Conservation (phyloP, 768 basidiomycete genomes). For the Crepidotus variabilis region DNA sequence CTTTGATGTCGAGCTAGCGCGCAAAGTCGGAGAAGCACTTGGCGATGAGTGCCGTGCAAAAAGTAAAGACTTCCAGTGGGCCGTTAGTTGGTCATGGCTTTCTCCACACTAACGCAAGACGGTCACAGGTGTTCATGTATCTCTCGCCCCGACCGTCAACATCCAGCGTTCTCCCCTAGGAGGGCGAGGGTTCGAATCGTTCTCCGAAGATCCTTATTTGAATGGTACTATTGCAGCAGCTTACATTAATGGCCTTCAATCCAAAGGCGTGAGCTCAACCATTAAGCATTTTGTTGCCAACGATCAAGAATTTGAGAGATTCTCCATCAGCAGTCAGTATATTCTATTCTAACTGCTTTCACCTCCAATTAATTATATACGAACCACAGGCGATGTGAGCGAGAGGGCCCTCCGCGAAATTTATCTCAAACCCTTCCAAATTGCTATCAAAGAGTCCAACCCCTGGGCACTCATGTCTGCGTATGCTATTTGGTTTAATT, state of each 20-base stretch:
- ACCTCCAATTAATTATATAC: neutral
- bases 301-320: conserved; percentile 60
- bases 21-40: conserved; percentile 43
- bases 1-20: conserved; percentile 48
- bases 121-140: conserved; percentile 35
- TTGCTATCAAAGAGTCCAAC: conserved; percentile 50
- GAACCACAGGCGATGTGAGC: conserved; percentile 38
- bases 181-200: conserved; percentile 58
- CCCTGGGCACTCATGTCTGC: conserved; percentile 62
- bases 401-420: conserved; percentile 64
- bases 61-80: conserved; percentile 19
- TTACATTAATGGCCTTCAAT: conserved; percentile 62
- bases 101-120: too few relatives aligned
- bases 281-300: conserved; percentile 66
- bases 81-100: neutral
- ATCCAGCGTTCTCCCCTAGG: conserved; percentile 58
- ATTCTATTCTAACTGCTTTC: neutral
- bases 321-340: conserved; percentile 42
- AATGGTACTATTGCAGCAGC: conserved; percentile 54
- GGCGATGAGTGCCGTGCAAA: conserved; percentile 52
- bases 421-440: conserved; percentile 60
- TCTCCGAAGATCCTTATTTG: conserved; percentile 58
- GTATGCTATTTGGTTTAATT: conserved; percentile 24
- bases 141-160: conserved; percentile 65
- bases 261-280: conserved; percentile 52